Evolutionary conservation across 2,329 filamentous ascomycete genomes (phyloP).

Genomic region (Diaporthe ampelina): DNA sequence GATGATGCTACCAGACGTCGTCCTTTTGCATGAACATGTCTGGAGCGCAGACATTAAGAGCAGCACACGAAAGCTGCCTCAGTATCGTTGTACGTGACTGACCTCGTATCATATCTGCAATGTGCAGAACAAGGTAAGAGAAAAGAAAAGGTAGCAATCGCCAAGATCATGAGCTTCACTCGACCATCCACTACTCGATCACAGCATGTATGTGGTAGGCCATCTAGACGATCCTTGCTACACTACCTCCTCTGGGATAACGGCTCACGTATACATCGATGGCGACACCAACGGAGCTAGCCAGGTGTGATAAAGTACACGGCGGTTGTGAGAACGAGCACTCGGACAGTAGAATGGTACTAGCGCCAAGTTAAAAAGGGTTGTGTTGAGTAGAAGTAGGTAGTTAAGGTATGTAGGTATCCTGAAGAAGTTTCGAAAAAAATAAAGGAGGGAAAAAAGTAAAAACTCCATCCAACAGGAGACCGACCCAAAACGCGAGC

Average conservation of each 20-base stretch:
- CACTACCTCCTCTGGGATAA: no score
- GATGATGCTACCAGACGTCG: neutral
- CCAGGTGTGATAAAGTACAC: no score
- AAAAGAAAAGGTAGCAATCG: neutral
- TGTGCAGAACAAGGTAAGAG: neutral
- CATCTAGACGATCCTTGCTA: no score
- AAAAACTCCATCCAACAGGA: conserved; percentile 4
- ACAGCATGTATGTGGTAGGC: no score
- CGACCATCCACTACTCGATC: no score
- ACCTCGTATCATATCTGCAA: neutral
- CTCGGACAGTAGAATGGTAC: no score
- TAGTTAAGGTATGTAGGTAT: conserved; percentile 28
- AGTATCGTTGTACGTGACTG: neutral
- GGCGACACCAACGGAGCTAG: neutral
- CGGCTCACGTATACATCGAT: neutral
- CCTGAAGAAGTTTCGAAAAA: conserved; percentile 20
- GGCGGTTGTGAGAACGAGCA: no score
- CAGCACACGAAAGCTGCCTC: neutral
- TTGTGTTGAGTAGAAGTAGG: conserved; percentile 7
- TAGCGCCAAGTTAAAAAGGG: no score
- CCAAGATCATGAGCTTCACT: no score
- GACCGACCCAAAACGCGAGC: conserved; percentile 6
- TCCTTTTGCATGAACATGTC: neutral
- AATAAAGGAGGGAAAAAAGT: neutral
- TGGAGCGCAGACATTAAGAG: neutral